Evolutionary conservation across 345 rosid genomes (phyloP), one percentile per base, ranked within the genome.

Genomic region (Rhodamnia rubescens): DNA sequence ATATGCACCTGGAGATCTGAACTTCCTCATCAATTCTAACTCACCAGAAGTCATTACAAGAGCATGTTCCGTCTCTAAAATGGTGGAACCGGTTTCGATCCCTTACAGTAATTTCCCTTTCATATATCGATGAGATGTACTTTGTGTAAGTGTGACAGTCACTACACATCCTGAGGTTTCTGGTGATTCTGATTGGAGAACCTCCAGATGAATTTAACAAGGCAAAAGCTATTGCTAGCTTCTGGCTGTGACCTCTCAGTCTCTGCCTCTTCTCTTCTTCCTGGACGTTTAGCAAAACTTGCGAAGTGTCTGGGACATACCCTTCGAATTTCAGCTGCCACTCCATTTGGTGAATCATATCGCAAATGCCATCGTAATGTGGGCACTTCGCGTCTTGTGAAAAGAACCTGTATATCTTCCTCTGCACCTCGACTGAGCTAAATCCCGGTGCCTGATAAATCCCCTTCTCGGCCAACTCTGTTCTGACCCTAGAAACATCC

Each of bases 251-350:
- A 36, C 91, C 94, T 94, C 88, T 95, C 88, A 95, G 81, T 86
- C 94, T 95, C 40, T 92, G 85, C 87, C 85, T 87, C 87, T 94
- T 94, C 88, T 95, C 96, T 75, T 93, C 92, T 87, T 93, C 96
- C 47, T 92, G 93, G 59, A 92, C 93, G 51, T 94, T 90, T 18
- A 92, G 74, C 88, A 90, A 83, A 86, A 93, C 91, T 87, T 92
- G 94, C 61, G 93, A 91, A 61, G 90, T 84, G 53, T 95, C 96
- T 8, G 95, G 91, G 22, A 82, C 50, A 82, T 95, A 95, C 15
- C 98, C 98, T 88, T 95, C 96, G 36, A 95, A 95, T 84, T 90
- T 93, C 88, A 95, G 85, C 88, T 95, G 98, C 98, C 98, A 94
- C 88, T 93, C 97, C 96, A 93, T 94, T 88, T 95, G 97, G 89